These are phyloP conservation scores for Penicillium turbatum DNA, from an alignment of 495 filamentous ascomycete species.

Conservation along the genomic window DNA sequence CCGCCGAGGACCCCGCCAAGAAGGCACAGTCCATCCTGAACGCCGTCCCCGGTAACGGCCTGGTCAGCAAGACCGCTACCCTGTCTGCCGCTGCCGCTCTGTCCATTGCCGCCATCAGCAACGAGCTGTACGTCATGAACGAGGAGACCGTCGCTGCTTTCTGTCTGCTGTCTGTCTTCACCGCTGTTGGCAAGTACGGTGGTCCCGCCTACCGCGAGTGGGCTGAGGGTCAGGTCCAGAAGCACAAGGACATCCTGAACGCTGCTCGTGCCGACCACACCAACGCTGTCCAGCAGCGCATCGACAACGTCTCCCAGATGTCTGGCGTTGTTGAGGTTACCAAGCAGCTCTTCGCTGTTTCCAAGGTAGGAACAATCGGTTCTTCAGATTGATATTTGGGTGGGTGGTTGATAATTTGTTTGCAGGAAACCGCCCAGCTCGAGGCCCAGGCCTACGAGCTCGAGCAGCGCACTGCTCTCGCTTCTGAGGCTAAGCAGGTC, in stretches of 20 bases:
- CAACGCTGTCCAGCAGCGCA: slow-evolving; percentile 85
- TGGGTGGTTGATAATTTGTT: slow-evolving; percentile 14
- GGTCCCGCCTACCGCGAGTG: slow-evolving; percentile 89
- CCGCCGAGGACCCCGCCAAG: slow-evolving; percentile 78
- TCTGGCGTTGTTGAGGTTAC: slow-evolving; percentile 90
- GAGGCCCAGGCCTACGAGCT: slow-evolving; percentile 95
- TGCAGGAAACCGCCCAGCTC: slow-evolving; percentile 89
- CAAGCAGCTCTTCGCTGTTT: slow-evolving; percentile 94
- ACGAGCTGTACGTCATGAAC: slow-evolving; percentile 99
- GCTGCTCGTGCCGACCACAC: slow-evolving; percentile 90
- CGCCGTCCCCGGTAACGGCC: slow-evolving; percentile 74
- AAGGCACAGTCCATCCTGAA: slow-evolving; percentile 96
- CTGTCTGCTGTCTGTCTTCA: slow-evolving; percentile 85
- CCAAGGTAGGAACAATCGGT: slow-evolving; percentile 63
- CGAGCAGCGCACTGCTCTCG: slow-evolving; percentile 87
- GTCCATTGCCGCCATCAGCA: slow-evolving; percentile 93
- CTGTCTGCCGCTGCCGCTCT: slow-evolving; percentile 88
- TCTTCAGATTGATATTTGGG: not conserved
- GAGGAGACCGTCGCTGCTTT: slow-evolving; percentile 93
- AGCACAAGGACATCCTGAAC: slow-evolving; percentile 91
- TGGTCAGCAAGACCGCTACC: slow-evolving; percentile 92
- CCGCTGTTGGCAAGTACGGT: slow-evolving; percentile 80
- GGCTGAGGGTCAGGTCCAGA: slow-evolving; percentile 79
- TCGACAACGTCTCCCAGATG: slow-evolving; percentile 90
- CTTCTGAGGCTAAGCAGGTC: slow-evolving; percentile 86